phyloP scores from a whole-genome alignment of 1,284 basidiomycete species.

The Flammula alnicola region DNA sequence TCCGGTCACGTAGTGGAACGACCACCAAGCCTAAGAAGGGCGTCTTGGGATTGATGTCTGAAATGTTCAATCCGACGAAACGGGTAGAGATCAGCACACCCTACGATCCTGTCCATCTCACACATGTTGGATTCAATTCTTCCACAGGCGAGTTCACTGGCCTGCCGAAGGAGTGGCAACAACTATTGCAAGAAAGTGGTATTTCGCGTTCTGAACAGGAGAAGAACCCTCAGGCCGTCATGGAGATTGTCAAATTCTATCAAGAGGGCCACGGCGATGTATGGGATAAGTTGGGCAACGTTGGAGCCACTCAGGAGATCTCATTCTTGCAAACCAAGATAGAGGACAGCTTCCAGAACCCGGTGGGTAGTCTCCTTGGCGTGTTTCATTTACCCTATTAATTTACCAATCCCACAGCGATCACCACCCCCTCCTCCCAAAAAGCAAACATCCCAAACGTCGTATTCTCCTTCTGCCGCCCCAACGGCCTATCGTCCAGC shows the following conservation, averaged over 20 bases:
- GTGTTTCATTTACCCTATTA: constrained; percentile 5
- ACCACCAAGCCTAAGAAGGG: constrained; percentile 74
- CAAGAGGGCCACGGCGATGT: constrained; percentile 83
- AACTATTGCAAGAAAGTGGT: constrained; percentile 94
- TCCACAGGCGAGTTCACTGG: constrained; percentile 98
- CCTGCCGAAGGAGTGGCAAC: constrained; percentile 98
- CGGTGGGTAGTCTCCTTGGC: no score
- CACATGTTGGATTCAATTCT: constrained; percentile 99
- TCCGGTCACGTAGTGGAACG: constrained; percentile 67
- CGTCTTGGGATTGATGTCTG: constrained; percentile 78
- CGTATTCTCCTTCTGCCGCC: constrained; percentile 32
- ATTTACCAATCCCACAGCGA: constrained; percentile 27
- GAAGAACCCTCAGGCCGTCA: constrained; percentile 97
- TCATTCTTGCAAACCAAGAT: constrained; percentile 34
- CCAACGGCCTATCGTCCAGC: constrained; percentile 68
- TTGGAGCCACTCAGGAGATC: constrained; percentile 31
- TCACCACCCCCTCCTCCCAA: constrained; percentile 69
- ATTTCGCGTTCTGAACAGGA: constrained; percentile 96
- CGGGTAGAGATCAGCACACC: constrained; percentile 95
- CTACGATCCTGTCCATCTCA: constrained; percentile 99
- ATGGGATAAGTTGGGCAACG: constrained; percentile 65
- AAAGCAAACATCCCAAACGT: constrained; percentile 38
- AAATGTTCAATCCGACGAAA: constrained; percentile 81
- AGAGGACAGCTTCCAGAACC: constrained; percentile 54
- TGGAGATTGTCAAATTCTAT: constrained; percentile 99